A percentile compares a stretch with the other conserved stretches of the same genome.
Evolutionary conservation across 495 filamentous ascomycete genomes (phyloP).

Genomic region (Neurospora sp.): DNA sequence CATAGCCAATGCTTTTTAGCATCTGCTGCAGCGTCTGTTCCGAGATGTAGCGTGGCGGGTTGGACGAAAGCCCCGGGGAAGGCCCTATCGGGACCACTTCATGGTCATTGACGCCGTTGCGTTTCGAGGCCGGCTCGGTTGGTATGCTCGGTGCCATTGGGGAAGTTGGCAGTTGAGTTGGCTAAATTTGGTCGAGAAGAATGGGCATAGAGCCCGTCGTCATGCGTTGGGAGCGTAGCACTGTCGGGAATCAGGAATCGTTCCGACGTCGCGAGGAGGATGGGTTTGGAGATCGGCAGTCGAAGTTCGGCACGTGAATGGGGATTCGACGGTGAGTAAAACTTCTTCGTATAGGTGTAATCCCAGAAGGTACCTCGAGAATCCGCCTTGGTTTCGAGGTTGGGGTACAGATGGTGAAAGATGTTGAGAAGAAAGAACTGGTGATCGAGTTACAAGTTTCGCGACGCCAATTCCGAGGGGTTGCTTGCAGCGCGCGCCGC

Average conservation of each 20-base stretch:
- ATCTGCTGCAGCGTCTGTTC: conserved; percentile 30
- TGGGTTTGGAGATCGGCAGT: not conserved
- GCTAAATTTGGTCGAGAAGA: not conserved
- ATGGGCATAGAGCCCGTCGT: not conserved
- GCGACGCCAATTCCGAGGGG: not conserved
- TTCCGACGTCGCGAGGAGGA: not conserved
- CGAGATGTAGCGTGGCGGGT: conserved; percentile 30
- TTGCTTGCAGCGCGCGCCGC: not conserved
- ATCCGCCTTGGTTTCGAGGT: not conserved
- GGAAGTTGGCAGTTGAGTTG: not conserved
- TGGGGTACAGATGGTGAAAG: not conserved
- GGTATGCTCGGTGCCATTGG: conserved; percentile 16
- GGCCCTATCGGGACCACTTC: conserved; percentile 23
- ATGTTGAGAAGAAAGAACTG: not conserved
- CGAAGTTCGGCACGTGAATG: not conserved
- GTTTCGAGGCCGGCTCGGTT: conserved; percentile 4
- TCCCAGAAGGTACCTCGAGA: not conserved
- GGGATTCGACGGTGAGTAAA: not conserved
- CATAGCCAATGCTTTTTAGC: conserved; percentile 27
- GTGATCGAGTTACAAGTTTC: not conserved
- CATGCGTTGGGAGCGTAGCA: not conserved
- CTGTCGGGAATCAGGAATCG: not conserved
- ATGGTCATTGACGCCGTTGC: conserved; percentile 5
- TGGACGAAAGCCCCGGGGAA: conserved; percentile 27
- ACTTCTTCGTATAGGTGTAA: not conserved